Percentiles rank a stretch among this genome's conserved stretches.
Conservation (phyloP, 306 rosid genomes). For the Biancaea sappan region DNA sequence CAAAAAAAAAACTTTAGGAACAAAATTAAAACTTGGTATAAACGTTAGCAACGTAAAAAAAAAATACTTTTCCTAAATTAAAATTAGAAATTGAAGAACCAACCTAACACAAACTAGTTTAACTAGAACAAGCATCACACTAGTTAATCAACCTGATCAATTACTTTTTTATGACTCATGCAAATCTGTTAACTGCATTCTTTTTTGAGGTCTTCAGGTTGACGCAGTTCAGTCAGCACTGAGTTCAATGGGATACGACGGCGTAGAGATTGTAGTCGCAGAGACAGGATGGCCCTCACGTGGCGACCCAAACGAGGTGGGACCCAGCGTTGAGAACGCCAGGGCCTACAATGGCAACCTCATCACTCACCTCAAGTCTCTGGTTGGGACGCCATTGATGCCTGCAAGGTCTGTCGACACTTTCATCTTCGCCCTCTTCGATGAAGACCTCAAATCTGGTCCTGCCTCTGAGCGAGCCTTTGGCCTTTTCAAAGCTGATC, state of each 20-base stretch:
- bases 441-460: conserved; percentile 79
- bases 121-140: too few species aligned
- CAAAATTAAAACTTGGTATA: too few species aligned
- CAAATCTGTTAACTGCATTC: too few species aligned
- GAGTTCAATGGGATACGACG: conserved; percentile 59
- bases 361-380: conserved; percentile 77
- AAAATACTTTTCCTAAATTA: too few species aligned
- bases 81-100: too few species aligned
- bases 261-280: conserved; percentile 73
- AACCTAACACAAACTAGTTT: too few species aligned
- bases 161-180: too few species aligned
- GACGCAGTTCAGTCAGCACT: conserved; percentile 87
- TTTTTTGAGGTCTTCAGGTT: too few species aligned
- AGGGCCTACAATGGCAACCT: conserved; percentile 86
- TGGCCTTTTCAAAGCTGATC: conserved; percentile 77
- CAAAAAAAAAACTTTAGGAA: too few species aligned
- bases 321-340: conserved; percentile 78
- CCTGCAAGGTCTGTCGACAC: conserved; percentile 89
- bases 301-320: conserved; percentile 78
- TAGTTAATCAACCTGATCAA: too few species aligned
- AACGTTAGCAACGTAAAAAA: too few species aligned
- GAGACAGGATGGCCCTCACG: conserved; percentile 95
- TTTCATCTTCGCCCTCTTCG: conserved; percentile 77
- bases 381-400: conserved; percentile 91
- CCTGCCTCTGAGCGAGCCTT: conserved; percentile 74